Evolutionary conservation across 2,329 filamentous ascomycete genomes (phyloP), one percentile per base, ranked within the genome.

Genomic region (Ophiostoma ulmi): DNA sequence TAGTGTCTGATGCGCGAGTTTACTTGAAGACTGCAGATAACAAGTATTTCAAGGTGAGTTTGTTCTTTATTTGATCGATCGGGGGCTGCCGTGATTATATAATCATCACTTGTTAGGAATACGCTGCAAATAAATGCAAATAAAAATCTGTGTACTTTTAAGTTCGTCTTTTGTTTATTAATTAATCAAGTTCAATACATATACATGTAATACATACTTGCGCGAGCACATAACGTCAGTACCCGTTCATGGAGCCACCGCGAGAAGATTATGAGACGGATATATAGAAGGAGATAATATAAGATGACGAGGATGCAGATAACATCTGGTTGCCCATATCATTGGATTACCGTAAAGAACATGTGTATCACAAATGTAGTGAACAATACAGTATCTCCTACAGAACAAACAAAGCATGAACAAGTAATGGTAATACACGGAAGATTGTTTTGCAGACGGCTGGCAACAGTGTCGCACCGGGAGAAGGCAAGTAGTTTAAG

Each of bases 391-490:
- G 17, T n/a, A 55, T 11, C 8, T 8, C 52, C 20, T 22, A 55
- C 44, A 14, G 1, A 22, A 63, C 1, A 63, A 13, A 35, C 58
- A 63, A 26, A 39, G 36, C 63, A 22, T 39, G 35, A 65, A 65
- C n/a, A 22, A 39, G 22, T 44, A 11, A 20, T 13, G 6, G 67
- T 64, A 13, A 41, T 36, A 69, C 68, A 69, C 38, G 65, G 41
- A 67, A 38, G 4, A 68, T 65, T 65, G 63, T 65, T 64, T 17
- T 65, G 63, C 63, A 65, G 36, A 68, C 69, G 69, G 39, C 39
- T 71, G 71, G 66, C 69, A 70, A 69, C 71, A 72, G 63, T 22
- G 71, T 72, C 31, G 52, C 69, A 72, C 71, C 20, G 11, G 11
- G 22, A 22, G n/a, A 39, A 39, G 20, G 41, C 4, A 13, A n/a